These are phyloP conservation scores for Podila epicladia DNA, from an alignment of 192 early-diverging fungal genomes.

Conservation along the genomic window DNA sequence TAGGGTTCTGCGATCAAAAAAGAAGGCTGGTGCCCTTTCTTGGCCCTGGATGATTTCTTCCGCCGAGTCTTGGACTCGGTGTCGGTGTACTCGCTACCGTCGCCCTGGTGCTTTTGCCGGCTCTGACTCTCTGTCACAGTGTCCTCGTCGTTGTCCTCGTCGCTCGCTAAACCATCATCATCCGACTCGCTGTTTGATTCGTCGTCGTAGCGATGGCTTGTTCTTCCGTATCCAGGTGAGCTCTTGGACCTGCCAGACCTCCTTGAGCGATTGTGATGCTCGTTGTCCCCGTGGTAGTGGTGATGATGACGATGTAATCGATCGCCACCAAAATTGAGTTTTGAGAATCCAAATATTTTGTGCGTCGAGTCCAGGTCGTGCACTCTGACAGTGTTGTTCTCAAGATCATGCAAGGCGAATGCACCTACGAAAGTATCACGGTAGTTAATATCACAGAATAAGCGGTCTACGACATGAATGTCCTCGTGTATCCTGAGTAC, in stretches of 20 bases:
- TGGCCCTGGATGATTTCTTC: neutral
- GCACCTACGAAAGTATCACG: conserved; percentile 29
- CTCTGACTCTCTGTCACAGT: neutral
- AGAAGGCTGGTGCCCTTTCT: conserved; percentile 2
- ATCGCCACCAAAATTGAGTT: conserved; percentile 52
- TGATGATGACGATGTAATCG: conserved; percentile 19
- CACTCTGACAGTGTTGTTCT: conserved; percentile 49
- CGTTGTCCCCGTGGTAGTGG: conserved; percentile 15
- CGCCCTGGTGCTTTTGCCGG: neutral
- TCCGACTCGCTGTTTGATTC: neutral
- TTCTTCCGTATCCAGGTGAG: neutral
- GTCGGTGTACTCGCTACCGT: neutral
- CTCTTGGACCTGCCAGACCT: conserved; percentile 1
- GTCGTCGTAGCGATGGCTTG: neutral
- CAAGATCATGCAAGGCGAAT: conserved; percentile 61
- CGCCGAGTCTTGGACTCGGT: neutral
- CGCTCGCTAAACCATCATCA: neutral
- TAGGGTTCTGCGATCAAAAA: conserved; percentile 41
- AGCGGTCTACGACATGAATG: too few species aligned
- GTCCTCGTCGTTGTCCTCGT: neutral
- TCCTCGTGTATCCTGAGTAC: neutral
- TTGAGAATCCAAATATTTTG: conserved; percentile 64
- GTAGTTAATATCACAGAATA: neutral
- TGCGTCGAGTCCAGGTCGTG: conserved; percentile 65
- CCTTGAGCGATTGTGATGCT: neutral